Evolutionary conservation across 2,329 filamentous ascomycete species (phyloP).

Genomic region (Helotiales sp.): DNA sequence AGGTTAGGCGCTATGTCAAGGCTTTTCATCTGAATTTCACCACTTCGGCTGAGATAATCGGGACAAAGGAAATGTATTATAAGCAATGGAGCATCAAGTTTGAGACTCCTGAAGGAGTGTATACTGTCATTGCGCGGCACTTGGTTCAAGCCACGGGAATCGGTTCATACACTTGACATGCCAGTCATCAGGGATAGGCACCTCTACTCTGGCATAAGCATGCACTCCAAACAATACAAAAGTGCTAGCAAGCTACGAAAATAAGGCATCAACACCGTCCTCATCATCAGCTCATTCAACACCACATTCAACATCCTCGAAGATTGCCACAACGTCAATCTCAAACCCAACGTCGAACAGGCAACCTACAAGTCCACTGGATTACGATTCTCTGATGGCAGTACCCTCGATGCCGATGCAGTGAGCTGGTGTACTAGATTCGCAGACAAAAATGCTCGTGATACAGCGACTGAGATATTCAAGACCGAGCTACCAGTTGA

Average conservation of each 20-base stretch:
- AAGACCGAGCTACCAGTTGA: conserved; percentile 42
- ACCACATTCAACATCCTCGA: conserved; percentile 46
- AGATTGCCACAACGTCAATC: conserved; percentile 43
- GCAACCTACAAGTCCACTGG: conserved; percentile 35
- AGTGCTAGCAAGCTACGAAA: conserved; percentile 2
- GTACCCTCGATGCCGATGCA: conserved; percentile 44
- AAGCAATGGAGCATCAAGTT: neutral
- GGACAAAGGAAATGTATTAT: conserved; percentile 26
- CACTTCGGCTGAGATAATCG: conserved; percentile 37
- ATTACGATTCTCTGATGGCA: conserved; percentile 21
- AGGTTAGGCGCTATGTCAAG: conserved; percentile 39
- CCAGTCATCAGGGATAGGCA: neutral
- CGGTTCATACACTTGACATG: neutral
- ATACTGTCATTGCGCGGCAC: neutral
- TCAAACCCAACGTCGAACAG: conserved; percentile 45
- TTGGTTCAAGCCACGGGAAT: neutral
- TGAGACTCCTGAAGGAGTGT: neutral
- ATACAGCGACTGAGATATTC: conserved; percentile 4
- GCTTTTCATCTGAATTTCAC: conserved; percentile 45
- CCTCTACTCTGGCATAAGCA: neutral
- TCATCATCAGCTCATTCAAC: conserved; percentile 4
- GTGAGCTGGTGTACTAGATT: conserved; percentile 51
- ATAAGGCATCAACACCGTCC: neutral
- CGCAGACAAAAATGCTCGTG: conserved; percentile 41
- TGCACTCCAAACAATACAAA: neutral